A percentile compares a stretch with the other conserved stretches of the same genome.
These are phyloP conservation scores for Kwoniella sp. DNA, from an alignment of 768 basidiomycete species.

Conservation along the genomic window DNA sequence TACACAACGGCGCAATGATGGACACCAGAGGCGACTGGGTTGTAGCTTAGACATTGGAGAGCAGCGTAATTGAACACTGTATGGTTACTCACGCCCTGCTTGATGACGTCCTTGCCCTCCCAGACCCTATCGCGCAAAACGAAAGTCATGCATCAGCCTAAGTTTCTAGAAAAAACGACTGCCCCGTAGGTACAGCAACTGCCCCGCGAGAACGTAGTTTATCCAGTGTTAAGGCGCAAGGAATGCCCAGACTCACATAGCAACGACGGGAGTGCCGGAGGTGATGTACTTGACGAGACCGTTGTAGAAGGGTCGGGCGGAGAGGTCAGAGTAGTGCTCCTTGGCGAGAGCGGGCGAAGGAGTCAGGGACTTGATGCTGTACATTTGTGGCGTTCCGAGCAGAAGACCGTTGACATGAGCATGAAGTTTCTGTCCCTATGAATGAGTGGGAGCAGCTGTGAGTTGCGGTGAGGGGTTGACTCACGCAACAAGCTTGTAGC, in stretches of 20 bases:
- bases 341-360: constrained; percentile 33
- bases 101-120: constrained; percentile 53
- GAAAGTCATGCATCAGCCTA: neutral
- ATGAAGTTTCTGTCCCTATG: too few species aligned
- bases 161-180: neutral
- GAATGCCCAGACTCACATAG: constrained; percentile 39
- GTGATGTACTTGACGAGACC: constrained; percentile 53
- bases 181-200: neutral
- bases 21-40: too few species aligned
- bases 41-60: too few species aligned
- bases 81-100: constrained; percentile 52
- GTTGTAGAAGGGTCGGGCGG: constrained; percentile 43
- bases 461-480: constrained; percentile 5
- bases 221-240: neutral
- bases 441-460: too few species aligned
- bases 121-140: constrained; percentile 36
- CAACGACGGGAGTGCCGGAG: constrained; percentile 51
- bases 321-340: constrained; percentile 39
- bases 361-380: constrained; percentile 44
- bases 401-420: too few species aligned
- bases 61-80: too few species aligned
- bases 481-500: constrained; percentile 52
- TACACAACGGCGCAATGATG: too few species aligned
- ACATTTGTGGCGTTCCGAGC: too few species aligned
- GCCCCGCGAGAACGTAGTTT: neutral